Evolutionary conservation across 495 filamentous ascomycete species (phyloP).

Genomic region (Beverwykella pulmonaria): DNA sequence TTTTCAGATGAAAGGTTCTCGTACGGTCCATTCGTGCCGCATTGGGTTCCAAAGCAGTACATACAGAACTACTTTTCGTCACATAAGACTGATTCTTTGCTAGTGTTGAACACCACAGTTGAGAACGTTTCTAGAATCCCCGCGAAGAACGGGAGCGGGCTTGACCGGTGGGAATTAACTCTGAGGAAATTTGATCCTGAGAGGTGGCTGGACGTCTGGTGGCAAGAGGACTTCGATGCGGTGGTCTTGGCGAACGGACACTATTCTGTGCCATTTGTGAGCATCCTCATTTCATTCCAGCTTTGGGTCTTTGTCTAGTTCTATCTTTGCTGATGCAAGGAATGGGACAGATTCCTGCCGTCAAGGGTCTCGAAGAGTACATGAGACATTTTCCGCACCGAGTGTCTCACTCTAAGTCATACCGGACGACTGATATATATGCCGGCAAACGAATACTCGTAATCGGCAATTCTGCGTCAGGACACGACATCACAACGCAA

Average conservation of each 20-base stretch:
- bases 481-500: conserved; percentile 51
- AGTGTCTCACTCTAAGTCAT: conserved; percentile 53
- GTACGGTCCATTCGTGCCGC: conserved; percentile 56
- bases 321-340: no score
- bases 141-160: neutral
- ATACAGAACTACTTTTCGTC: conserved; percentile 53
- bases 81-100: conserved; percentile 46
- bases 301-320: no score
- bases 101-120: conserved; percentile 54
- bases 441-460: conserved; percentile 47
- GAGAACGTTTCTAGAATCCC: conserved; percentile 50
- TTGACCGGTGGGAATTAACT: conserved; percentile 51
- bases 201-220: conserved; percentile 52
- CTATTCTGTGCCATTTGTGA: conserved; percentile 55
- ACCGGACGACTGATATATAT: conserved; percentile 47
- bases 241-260: conserved; percentile 56
- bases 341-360: conserved; percentile 46
- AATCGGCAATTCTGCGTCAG: conserved; percentile 57
- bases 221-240: conserved; percentile 54
- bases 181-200: conserved; percentile 49
- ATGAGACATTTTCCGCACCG: conserved; percentile 46
- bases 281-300: conserved; percentile 11
- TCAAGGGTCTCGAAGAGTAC: conserved; percentile 50
- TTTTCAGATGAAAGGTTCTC: conserved; percentile 54
- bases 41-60: conserved; percentile 54